Evolutionary conservation across 179 eudicot species (phyloP), one percentile per base, ranked within the genome.

Genomic region (Sideroxylon spinosum): DNA sequence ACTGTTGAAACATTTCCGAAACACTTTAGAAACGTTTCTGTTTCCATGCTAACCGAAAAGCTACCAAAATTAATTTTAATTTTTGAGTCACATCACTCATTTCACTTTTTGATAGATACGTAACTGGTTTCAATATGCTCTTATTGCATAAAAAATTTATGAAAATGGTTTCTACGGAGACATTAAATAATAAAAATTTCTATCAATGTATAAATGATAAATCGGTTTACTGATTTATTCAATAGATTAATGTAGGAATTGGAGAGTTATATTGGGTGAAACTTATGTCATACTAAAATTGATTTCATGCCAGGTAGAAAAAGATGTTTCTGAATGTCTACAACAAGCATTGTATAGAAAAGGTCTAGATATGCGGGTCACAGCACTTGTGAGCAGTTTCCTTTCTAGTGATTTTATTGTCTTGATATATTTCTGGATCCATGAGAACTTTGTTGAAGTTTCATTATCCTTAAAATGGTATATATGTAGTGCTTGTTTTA

Each of bases 281-380:
- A 16, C 65, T 53, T 44, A 60, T 48, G 28, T 16, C 13, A 9
- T 64, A 8, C 75, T 60, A 14, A 77, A 32, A 20, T 78, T 53
- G 64, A 68, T 28, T 75, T 57, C 79, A 7, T 83, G 12, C 57
- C 90, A 95, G 99, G 88, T 90, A 60, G 97, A 90, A 63, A 87
- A 80, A 78, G 94, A 95, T 89, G 95, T 91, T 80, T 78, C 95
- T 74, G 87, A 84, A 64, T 80, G 86, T 75, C 81, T 95, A 79
- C 90, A 88, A 68, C 80, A 82, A 81, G 91, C 99, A 70, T 82
- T 95, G 73, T 74, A 84, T 60, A 90, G 84, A 76, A 87, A 76
- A 65, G 94, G 93, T 74, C 82, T 95, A 46, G 80, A 90, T 88
- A 88, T 91, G 93, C 87, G 84, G 55, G 93, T 95, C 53, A 84